phyloP scores from a whole-genome alignment of 176 grass and related monocot genomes.

The Phragmites australis region DNA sequence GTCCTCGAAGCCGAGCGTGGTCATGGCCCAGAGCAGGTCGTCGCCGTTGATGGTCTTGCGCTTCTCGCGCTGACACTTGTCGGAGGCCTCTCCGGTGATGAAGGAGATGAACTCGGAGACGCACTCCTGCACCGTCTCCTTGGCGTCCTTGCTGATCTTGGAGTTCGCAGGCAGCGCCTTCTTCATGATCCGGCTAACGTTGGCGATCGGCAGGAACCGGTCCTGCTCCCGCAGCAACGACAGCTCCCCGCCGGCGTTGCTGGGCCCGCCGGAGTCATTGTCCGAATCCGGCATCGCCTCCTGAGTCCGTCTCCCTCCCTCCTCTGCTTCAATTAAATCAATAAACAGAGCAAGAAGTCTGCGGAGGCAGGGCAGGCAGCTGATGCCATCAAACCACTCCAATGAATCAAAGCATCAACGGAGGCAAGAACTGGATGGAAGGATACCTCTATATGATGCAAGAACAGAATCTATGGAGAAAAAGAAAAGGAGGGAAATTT shows the following conservation, averaged over 20 bases:
- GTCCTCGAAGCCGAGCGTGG: slow-evolving; percentile 93
- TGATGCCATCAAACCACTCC: not conserved
- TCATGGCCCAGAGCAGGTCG: slow-evolving; percentile 98
- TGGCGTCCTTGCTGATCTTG: slow-evolving; percentile 98
- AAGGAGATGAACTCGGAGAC: slow-evolving; percentile 99
- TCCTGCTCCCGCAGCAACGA: slow-evolving; percentile 80
- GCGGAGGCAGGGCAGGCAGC: slow-evolving; percentile 20
- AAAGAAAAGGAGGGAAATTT: not conserved
- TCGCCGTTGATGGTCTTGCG: slow-evolving; percentile 99
- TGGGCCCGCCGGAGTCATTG: slow-evolving; percentile 78
- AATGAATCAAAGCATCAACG: not conserved
- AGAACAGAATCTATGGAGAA: not conserved
- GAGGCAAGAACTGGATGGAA: no score
- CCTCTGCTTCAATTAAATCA: slow-evolving; percentile 33
- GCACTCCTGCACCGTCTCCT: slow-evolving; percentile 99
- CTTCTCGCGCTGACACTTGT: slow-evolving; percentile 99
- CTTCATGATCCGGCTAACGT: slow-evolving; percentile 99
- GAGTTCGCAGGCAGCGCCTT: slow-evolving; percentile 95
- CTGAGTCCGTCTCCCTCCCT: not conserved
- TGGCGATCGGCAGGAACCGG: slow-evolving; percentile 93
- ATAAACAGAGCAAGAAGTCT: slow-evolving; percentile 27
- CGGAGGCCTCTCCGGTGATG: slow-evolving; percentile 96
- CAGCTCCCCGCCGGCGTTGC: slow-evolving; percentile 53
- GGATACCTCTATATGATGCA: not conserved
- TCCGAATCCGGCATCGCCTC: slow-evolving; percentile 77